phyloP scores from a whole-genome alignment of 805 yeast genomes.

The Spathaspora girioi region DNA sequence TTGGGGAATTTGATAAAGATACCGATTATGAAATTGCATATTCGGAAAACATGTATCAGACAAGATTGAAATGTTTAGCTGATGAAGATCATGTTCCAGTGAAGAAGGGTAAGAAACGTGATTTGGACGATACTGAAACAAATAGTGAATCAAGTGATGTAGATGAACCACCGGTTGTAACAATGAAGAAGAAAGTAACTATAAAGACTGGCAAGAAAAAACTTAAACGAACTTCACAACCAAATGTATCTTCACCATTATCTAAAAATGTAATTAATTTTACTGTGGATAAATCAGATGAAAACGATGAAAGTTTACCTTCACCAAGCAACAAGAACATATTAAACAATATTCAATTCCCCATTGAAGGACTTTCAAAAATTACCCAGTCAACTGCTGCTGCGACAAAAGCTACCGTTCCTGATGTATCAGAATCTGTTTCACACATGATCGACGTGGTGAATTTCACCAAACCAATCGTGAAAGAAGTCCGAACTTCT shows the following conservation, averaged over 20 bases:
- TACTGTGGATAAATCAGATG: not conserved
- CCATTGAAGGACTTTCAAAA: constrained; percentile 14
- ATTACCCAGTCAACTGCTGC: not conserved
- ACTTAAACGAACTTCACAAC: constrained; percentile 6
- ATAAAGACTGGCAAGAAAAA: constrained; percentile 1
- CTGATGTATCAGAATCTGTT: constrained; percentile 17
- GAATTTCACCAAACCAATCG: constrained; percentile 20
- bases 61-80: constrained; percentile 37
- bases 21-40: constrained; percentile 46
- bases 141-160: not conserved
- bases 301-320: not conserved
- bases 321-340: not conserved
- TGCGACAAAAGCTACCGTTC: not conserved
- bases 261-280: constrained; percentile 8
- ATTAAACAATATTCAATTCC: constrained; percentile 13
- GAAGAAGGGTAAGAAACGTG: constrained; percentile 9
- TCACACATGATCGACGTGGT: constrained; percentile 13
- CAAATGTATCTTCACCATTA: constrained; percentile 13
- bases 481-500: constrained; percentile 24
- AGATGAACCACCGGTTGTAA: not conserved
- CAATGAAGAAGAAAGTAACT: not conserved
- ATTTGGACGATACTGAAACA: not conserved
- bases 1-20: constrained; percentile 39
- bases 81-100: constrained; percentile 33
- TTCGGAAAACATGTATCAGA: constrained; percentile 45